phyloP scores from a whole-genome alignment of 2,329 filamentous ascomycete genomes.

The Exophiala sp. region DNA sequence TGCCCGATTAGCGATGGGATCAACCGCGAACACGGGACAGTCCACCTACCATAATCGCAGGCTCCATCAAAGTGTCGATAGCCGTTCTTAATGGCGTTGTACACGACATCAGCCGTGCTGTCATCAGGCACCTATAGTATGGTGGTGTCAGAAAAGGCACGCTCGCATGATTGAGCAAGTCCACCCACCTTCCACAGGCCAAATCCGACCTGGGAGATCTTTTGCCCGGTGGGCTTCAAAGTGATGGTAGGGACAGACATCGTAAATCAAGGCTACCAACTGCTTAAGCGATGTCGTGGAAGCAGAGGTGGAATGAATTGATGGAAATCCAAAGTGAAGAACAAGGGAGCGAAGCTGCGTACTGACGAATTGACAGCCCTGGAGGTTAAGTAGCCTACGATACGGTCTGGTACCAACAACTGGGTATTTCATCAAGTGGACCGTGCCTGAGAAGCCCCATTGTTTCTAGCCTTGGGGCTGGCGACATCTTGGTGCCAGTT shows the following conservation, averaged over 20 bases:
- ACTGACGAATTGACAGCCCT: not conserved
- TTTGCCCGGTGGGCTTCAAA: slow-evolving; percentile 24
- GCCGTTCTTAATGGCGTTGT: slow-evolving; percentile 53
- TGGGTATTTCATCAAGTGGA: not conserved
- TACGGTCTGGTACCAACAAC: not conserved
- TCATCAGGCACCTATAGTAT: slow-evolving; percentile 3
- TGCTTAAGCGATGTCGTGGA: not conserved
- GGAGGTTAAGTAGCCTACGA: not conserved
- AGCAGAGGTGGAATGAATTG: not conserved
- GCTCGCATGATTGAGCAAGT: slow-evolving; percentile 33
- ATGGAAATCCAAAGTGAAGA: not conserved
- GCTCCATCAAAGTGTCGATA: slow-evolving; percentile 52
- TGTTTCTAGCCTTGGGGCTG: not conserved
- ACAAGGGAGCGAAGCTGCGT: not conserved
- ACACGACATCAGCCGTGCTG: slow-evolving; percentile 8
- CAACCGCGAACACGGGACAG: not conserved
- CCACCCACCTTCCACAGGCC: slow-evolving; percentile 66
- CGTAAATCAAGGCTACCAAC: no score
- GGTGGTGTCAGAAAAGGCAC: not conserved
- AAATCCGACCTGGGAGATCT: slow-evolving; percentile 40
- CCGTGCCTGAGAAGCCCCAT: not conserved
- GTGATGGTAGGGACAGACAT: slow-evolving; percentile 4
- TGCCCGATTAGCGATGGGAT: not conserved
- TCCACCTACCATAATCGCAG: slow-evolving; percentile 33
- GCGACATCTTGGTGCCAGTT: no score